phyloP scores from a whole-genome alignment of 306 rosid genomes.

The Alnus rubra region DNA sequence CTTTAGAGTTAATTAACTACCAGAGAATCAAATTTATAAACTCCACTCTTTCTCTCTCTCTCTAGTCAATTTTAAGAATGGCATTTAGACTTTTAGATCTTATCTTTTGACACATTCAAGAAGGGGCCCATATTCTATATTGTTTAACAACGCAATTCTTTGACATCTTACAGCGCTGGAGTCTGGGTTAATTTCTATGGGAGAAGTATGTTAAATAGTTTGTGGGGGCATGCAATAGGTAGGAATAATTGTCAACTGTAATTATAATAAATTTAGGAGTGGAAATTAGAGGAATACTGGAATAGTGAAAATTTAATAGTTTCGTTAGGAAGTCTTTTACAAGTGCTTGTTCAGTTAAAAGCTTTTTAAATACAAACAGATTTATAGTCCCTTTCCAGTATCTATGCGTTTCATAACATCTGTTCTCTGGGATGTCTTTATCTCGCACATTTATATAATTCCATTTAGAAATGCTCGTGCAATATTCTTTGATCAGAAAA shows the following conservation, averaged over 20 bases:
- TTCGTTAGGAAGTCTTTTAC: too few species aligned
- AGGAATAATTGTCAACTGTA: not conserved
- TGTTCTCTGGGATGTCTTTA: not conserved
- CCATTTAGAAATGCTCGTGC: not conserved
- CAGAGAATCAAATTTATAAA: not conserved
- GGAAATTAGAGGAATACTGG: not conserved
- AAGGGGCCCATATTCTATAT: not conserved
- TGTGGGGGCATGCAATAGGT: too few species aligned
- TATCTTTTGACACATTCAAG: not conserved
- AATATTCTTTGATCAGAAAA: not conserved
- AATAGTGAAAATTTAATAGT: not conserved
- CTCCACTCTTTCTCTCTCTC: not conserved
- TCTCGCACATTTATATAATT: not conserved
- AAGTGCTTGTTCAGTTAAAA: too few species aligned
- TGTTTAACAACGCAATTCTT: not conserved
- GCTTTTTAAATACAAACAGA: too few species aligned
- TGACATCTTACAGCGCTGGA: not conserved
- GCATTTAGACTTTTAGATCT: not conserved
- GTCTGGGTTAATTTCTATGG: not conserved
- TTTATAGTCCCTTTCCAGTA: too few species aligned
- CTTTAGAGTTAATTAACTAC: not conserved
- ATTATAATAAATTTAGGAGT: too few species aligned
- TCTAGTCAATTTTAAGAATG: not conserved
- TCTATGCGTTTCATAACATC: not conserved
- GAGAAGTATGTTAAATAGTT: too few species aligned